phyloP scores from a whole-genome alignment of 352 stramenopile genomes.

The Pythium grandisporangium region DNA sequence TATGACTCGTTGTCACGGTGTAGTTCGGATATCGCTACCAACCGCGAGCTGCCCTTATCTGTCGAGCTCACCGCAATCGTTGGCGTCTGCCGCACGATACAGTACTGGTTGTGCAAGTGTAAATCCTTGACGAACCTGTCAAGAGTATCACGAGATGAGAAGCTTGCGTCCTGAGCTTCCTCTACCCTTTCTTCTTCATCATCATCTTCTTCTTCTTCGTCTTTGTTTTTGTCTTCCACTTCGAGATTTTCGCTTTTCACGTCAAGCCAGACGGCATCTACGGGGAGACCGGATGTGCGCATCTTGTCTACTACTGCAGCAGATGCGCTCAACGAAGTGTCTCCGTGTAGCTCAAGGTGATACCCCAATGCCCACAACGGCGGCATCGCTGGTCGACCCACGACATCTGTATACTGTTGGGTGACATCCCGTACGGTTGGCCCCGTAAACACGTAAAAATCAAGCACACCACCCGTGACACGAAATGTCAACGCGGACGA shows the following conservation, averaged over 20 bases:
- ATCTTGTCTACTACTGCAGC: constrained; percentile 27
- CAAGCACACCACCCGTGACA: constrained; percentile 66
- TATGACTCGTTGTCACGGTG: neutral
- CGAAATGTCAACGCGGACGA: constrained; percentile 63
- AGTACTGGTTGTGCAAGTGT: constrained; percentile 77
- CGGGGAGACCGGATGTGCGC: constrained; percentile 30
- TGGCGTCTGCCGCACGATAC: constrained; percentile 60
- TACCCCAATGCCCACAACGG: constrained; percentile 85
- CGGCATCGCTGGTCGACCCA: constrained; percentile 67
- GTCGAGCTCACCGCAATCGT: constrained; percentile 22
- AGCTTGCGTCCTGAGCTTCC: constrained; percentile 53
- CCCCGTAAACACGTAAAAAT: constrained; percentile 74
- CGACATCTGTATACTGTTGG: constrained; percentile 60
- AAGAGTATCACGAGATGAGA: constrained; percentile 34
- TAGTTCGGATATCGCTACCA: too few species aligned
- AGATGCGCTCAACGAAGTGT: constrained; percentile 21
- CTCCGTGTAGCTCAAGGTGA: constrained; percentile 46
- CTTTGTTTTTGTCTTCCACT: too few species aligned
- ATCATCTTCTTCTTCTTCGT: too few species aligned
- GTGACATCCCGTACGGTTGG: constrained; percentile 44
- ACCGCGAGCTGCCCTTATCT: too few species aligned
- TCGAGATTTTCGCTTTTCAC: too few species aligned
- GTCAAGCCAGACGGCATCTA: constrained; percentile 79
- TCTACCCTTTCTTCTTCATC: constrained; percentile 41
- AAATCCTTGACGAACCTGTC: constrained; percentile 61